Evolutionary conservation across 371 early-diverging fungal species (phyloP), one percentile per base, ranked within the genome.

Genomic region (Aphelidium insulamus): DNA sequence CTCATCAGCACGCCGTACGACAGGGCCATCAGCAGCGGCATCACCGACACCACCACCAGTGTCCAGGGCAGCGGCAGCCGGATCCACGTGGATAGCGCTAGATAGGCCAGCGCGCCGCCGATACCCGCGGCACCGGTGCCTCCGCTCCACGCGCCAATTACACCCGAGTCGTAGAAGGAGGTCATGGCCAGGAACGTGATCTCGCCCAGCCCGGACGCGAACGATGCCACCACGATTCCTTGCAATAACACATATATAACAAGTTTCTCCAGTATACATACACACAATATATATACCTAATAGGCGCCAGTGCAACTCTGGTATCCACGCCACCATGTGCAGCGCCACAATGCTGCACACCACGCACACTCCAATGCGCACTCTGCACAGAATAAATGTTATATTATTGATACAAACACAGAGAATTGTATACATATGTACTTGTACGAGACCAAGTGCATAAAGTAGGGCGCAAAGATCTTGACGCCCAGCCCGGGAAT

Each of bases 71-170:
- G 36, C 1, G 49, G 39, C 24, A 54, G 29, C 1, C 51, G 45
- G 2, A 57, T 8, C 49, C 52, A 50, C 1, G 57, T 53, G 9
- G 60, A 55, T 19, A 59, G 33, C 0, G 49, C 49, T 20, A 60
- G 33, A 24, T 52, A 60, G 14, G 48, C 5, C 20, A 60, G 25
- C 4, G 55, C 34, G 2, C 60, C 60, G 15, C 43, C 25, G n/a
- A 60, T 35, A 15, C 60, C 60, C 18, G 60, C 60, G 1, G 30
- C 58, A 4, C 60, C 60, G 23, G 60, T 60, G 14, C 60, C 60
- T 10, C 49, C 46, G 16, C 49, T 41, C 59, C 59, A 58, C 7
- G 46, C 45, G 1, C 49, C 39, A 11, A 60, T 42, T 34, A 49
- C 54, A 22, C 39, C 40, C 2, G 50, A 33, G 7, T 34, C 35